Evolutionary conservation across 2,329 filamentous ascomycete genomes (phyloP), one percentile per base, ranked within the genome.

Genomic region (Colletotrichum navitas): DNA sequence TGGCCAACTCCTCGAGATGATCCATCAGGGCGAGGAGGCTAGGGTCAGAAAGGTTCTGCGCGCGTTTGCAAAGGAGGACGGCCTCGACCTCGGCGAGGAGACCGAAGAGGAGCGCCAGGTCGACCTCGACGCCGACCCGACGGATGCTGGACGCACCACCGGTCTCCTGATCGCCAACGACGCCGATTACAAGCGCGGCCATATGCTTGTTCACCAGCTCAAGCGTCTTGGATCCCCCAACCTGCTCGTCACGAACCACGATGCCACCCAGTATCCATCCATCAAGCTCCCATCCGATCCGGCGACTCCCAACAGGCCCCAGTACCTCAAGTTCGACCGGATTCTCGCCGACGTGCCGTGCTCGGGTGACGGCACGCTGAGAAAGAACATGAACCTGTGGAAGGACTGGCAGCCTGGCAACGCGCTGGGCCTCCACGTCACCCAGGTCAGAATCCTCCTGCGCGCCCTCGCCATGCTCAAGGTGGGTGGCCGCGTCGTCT

Each of bases 221-320:
- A 99, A 99, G 87, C 93, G 96, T 73, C 87, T 99, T 62, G 97
- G 95, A 74, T 98, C 96, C 5, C 95, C 96, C 3, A 99, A 99
- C 80, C 86, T 99, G 76, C 92, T 99, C 74, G 95, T 99, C 73
- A 98, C 94, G 52, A 98, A 99, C 81, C 95, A 99, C 84, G 96
- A 99, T 81, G 96, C 96, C 52, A 98, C 95, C 5, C 91, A 97
- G 81, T 99, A 95, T 82, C 96, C 96, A 3, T 94, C 95, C 0
- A 94, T 99, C 78, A 94, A 92, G 79, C 88, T 98, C n/a, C 91
- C 90, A 16, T 84, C 86, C 4, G 81, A 85, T 43, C 79, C 85
- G 26, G 86, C 88, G 74, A 87, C 89, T 72, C 85, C 84, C 41
- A 83, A 83, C 34, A 85, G 86, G 75, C 87, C 88, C 72, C 87